Evolutionary conservation across 192 early-diverging fungal genomes (phyloP).

Genomic region (Dimargaris xerosporica): DNA sequence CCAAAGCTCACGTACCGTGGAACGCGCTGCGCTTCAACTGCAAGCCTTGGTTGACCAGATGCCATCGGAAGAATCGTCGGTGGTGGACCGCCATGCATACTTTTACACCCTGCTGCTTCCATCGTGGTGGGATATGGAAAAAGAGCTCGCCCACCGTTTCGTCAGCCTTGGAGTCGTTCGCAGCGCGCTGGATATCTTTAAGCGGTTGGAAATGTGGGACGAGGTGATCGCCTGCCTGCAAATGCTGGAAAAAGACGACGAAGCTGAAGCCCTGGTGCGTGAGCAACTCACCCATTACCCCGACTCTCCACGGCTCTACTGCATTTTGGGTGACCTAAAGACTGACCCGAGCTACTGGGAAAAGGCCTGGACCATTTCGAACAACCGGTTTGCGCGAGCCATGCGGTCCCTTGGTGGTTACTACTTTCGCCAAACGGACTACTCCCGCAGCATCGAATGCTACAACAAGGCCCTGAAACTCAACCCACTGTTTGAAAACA

Average conservation of each 20-base stretch:
- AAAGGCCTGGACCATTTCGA: conserved; percentile 81
- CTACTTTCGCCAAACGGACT: conserved; percentile 54
- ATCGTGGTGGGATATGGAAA: conserved; percentile 91
- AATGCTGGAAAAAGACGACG: conserved; percentile 67
- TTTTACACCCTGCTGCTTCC: conserved; percentile 70
- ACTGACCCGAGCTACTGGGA: conserved; percentile 59
- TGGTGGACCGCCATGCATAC: conserved; percentile 63
- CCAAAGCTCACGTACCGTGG: conserved; percentile 69
- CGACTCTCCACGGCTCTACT: conserved; percentile 69
- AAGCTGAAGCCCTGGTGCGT: conserved; percentile 69
- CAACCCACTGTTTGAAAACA: conserved; percentile 89
- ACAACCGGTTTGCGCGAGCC: conserved; percentile 68
- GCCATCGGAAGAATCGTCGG: conserved; percentile 14
- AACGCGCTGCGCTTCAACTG: conserved; percentile 78
- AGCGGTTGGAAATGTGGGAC: conserved; percentile 93
- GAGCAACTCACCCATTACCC: conserved; percentile 47
- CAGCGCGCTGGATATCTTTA: conserved; percentile 87
- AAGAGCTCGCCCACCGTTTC: conserved; percentile 74
- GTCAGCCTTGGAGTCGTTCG: conserved; percentile 72
- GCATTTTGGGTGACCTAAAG: conserved; percentile 79
- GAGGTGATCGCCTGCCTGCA: conserved; percentile 78
- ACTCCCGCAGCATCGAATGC: conserved; percentile 42
- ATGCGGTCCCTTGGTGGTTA: conserved; percentile 86
- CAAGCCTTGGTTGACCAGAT: conserved; percentile 97
- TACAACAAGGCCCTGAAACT: conserved; percentile 73